A percentile compares a stretch with the other conserved stretches of the same genome.
Evolutionary conservation across 257 asterid genomes (phyloP).

Genomic region (Jacaranda copaia): DNA sequence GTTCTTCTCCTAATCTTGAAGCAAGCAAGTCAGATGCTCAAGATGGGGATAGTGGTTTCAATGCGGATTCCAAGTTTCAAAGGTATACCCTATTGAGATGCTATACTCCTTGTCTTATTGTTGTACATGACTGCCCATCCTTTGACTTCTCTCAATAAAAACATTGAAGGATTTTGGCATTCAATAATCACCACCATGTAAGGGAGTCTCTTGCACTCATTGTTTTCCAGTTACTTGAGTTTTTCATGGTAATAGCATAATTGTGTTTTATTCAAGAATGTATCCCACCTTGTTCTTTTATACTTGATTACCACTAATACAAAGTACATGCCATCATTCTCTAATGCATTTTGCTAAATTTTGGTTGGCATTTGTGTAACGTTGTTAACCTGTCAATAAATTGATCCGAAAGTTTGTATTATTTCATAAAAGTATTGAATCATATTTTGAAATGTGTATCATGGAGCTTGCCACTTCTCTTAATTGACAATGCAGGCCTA

Average conservation of each 20-base stretch:
- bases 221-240: conserved; percentile 19
- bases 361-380: conserved; percentile 3
- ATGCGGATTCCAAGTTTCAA: conserved; percentile 39
- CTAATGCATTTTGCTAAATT: not conserved
- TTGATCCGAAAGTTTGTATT: not conserved
- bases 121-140: conserved; percentile 25
- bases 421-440: not conserved
- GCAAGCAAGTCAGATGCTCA: conserved; percentile 53
- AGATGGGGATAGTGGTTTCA: conserved; percentile 49
- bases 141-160: conserved; percentile 15
- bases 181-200: conserved; percentile 2
- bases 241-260: not conserved
- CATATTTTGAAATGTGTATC: conserved; percentile 11
- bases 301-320: not conserved
- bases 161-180: conserved; percentile 16
- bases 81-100: conserved; percentile 49
- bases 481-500: conserved; percentile 64
- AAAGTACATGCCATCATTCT: conserved; percentile 1
- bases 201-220: not conserved
- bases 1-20: conserved; percentile 77
- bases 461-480: conserved; percentile 21
- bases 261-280: not conserved
- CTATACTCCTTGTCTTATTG: conserved; percentile 17
- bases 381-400: conserved; percentile 21
- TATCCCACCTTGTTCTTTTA: not conserved